Evolutionary conservation across 2,329 filamentous ascomycete species (phyloP).

Genomic region (Laburnicola sp.): DNA sequence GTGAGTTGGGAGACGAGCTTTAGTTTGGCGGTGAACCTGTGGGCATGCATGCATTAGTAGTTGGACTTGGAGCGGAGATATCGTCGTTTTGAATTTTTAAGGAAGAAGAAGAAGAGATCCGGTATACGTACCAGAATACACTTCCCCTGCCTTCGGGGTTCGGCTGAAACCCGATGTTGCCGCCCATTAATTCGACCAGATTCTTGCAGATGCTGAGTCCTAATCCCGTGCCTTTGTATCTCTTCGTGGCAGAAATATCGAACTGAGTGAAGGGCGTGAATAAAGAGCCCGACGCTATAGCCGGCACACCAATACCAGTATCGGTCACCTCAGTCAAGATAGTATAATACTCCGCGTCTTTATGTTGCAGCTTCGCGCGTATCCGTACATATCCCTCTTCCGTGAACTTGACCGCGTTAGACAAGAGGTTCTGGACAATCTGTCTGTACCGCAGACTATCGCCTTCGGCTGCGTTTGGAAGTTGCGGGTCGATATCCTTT

Average conservation of each 20-base stretch:
- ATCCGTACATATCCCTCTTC: constrained; percentile 58
- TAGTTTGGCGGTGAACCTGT: constrained; percentile 54
- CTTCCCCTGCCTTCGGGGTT: constrained; percentile 55
- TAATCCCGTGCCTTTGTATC: constrained; percentile 60
- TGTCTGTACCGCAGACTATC: constrained; percentile 65
- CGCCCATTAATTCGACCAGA: constrained; percentile 60
- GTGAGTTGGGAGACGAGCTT: too few relatives aligned
- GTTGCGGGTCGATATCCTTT: constrained; percentile 49
- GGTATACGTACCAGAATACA: constrained; percentile 24
- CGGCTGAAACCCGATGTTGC: constrained; percentile 52
- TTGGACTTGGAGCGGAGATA: background rate
- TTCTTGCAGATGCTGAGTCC: constrained; percentile 62
- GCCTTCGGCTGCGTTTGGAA: constrained; percentile 57
- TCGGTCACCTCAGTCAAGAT: constrained; percentile 58
- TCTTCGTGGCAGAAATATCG: constrained; percentile 57
- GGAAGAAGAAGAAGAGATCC: constrained; percentile 52
- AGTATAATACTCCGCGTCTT: constrained; percentile 50
- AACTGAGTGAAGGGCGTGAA: constrained; percentile 62
- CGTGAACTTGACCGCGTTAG: constrained; percentile 66
- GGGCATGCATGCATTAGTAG: constrained; percentile 34
- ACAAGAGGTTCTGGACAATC: constrained; percentile 63
- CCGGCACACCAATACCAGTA: constrained; percentile 58
- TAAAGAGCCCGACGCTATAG: constrained; percentile 51
- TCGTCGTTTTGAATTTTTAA: too few relatives aligned
- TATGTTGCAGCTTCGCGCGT: constrained; percentile 44